These are phyloP conservation scores for Sordariomycetes sp. DNA, from an alignment of 2,329 filamentous ascomycete genomes.

Conservation along the genomic window DNA sequence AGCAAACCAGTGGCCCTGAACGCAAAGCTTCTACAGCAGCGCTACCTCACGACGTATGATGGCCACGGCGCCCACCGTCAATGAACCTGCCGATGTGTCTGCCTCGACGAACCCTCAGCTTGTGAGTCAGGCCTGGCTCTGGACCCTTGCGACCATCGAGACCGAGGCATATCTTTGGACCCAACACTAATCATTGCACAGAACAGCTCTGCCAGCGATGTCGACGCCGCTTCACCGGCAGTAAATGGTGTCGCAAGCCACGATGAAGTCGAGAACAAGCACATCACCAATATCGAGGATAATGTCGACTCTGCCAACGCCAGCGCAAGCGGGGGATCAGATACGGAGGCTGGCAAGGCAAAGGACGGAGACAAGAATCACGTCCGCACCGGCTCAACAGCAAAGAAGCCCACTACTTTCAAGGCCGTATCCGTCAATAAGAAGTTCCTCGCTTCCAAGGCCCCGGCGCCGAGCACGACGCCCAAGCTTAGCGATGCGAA, in stretches of 20 bases:
- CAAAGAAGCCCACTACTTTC: constrained; percentile 71
- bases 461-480: constrained; percentile 28
- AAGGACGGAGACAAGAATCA: constrained; percentile 52
- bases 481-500: constrained; percentile 40
- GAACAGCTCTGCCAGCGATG: constrained; percentile 37
- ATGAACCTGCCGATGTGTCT: constrained; percentile 45
- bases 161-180: neutral
- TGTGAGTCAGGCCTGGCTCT: no score
- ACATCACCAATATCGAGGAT: constrained; percentile 48
- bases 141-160: neutral
- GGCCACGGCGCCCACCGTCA: constrained; percentile 51
- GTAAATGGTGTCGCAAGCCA: constrained; percentile 39
- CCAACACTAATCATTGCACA: constrained; percentile 4
- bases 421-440: constrained; percentile 82
- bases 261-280: constrained; percentile 48
- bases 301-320: constrained; percentile 53
- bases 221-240: constrained; percentile 28
- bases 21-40: no score
- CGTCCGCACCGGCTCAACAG: constrained; percentile 44
- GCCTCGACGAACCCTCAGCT: constrained; percentile 33
- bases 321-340: constrained; percentile 66
- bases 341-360: constrained; percentile 59
- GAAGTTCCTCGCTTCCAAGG: constrained; percentile 71
- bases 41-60: constrained; percentile 51
- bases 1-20: no score